phyloP scores from a whole-genome alignment of 805 yeast genomes.

The Candida ortonii region DNA sequence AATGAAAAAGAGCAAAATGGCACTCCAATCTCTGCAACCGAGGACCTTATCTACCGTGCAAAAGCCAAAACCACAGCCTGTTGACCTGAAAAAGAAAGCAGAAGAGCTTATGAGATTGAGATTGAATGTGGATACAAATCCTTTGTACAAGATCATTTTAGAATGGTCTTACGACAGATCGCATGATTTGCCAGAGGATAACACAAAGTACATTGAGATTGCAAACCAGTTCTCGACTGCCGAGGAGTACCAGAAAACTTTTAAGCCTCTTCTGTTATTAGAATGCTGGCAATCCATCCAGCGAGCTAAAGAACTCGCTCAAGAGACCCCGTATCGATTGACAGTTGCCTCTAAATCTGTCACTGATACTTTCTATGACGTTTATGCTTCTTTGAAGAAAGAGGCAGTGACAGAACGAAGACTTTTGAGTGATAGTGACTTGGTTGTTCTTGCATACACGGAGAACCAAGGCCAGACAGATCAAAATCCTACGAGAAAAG shows the following conservation, averaged over 20 bases:
- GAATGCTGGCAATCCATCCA: slow-evolving; percentile 94
- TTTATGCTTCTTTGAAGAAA: slow-evolving; percentile 68
- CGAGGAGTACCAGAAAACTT: slow-evolving; percentile 62
- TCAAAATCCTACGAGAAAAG: slow-evolving; percentile 16
- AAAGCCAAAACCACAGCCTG: slow-evolving; percentile 27
- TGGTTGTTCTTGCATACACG: slow-evolving; percentile 61
- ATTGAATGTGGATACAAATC: slow-evolving; percentile 71
- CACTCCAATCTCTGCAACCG: slow-evolving; percentile 29
- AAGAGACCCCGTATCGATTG: slow-evolving; percentile 60
- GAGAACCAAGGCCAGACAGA: slow-evolving; percentile 36
- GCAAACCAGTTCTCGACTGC: slow-evolving; percentile 55
- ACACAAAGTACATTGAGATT: slow-evolving; percentile 42
- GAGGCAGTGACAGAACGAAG: slow-evolving; percentile 47
- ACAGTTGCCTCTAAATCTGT: slow-evolving; percentile 77
- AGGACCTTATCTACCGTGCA: slow-evolving; percentile 10
- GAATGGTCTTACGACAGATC: slow-evolving; percentile 70
- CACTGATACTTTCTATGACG: slow-evolving; percentile 84
- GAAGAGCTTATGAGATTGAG: slow-evolving; percentile 78
- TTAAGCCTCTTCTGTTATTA: slow-evolving; percentile 77
- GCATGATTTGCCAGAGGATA: slow-evolving; percentile 55
- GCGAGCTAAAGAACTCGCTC: slow-evolving; percentile 61
- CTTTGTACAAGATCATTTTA: slow-evolving; percentile 66
- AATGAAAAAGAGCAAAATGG: slow-evolving; percentile 24
- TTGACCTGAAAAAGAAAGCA: slow-evolving; percentile 49
- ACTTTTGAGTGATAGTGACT: slow-evolving; percentile 66